Conservation (phyloP, 1,139 yeast genomes). For the Pichia terricola region DNA sequence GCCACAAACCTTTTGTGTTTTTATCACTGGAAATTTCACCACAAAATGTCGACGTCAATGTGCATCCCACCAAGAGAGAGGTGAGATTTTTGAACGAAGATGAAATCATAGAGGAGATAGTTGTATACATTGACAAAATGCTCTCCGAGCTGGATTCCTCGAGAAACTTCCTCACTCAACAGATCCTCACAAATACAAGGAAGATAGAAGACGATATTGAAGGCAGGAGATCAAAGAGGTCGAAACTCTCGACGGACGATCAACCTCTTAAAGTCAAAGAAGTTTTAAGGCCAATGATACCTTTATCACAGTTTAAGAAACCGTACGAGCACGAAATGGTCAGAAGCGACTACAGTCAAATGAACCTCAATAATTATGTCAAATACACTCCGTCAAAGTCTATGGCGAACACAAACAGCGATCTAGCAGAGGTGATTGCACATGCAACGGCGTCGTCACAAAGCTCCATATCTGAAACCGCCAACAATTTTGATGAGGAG, state of each 20-base stretch:
- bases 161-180: conserved; percentile 61
- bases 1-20: conserved; percentile 71
- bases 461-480: neutral
- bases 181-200: conserved; percentile 29
- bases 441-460: neutral
- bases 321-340: conserved; percentile 56
- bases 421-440: too few species aligned
- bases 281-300: conserved; percentile 8
- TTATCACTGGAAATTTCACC: conserved; percentile 59
- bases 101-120: conserved; percentile 63
- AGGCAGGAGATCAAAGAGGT: conserved; percentile 6
- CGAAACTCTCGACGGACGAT: conserved; percentile 1
- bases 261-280: neutral
- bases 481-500: neutral
- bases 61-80: conserved; percentile 93
- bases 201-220: conserved; percentile 9
- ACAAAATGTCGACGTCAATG: conserved; percentile 74
- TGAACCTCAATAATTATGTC: conserved; percentile 27
- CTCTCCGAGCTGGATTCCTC: conserved; percentile 58
- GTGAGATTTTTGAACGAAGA: conserved; percentile 82
- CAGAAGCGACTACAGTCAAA: conserved; percentile 65
- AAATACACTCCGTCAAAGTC: conserved; percentile 2
- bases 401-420: neutral
- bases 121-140: conserved; percentile 38
- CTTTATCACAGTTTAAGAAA: conserved; percentile 22